Evolutionary conservation across 2,329 filamentous ascomycete genomes (phyloP).

Genomic region (Diatrype stigma): DNA sequence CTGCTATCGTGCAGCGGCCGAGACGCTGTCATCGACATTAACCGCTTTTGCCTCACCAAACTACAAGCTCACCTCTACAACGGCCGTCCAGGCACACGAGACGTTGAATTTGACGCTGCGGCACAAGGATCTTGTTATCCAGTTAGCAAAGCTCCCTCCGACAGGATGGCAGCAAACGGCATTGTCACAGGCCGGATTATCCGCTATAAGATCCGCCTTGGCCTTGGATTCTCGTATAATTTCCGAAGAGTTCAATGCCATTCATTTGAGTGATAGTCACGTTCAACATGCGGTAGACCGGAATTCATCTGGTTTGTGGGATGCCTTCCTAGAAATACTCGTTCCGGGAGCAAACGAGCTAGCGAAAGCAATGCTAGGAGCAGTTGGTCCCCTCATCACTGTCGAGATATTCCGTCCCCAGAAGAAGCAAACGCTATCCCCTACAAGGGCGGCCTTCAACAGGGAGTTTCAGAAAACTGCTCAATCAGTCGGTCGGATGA

Average conservation of each 20-base stretch:
- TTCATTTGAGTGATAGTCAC: constrained; percentile 51
- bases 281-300: constrained; percentile 65
- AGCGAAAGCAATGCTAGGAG: constrained; percentile 69
- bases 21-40: constrained; percentile 53
- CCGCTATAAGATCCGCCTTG: constrained; percentile 63
- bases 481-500: constrained; percentile 63
- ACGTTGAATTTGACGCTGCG: constrained; percentile 62
- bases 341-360: constrained; percentile 64
- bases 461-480: constrained; percentile 55
- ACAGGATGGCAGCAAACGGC: constrained; percentile 46
- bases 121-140: constrained; percentile 57
- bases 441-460: constrained; percentile 69
- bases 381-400: constrained; percentile 65
- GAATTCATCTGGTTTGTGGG: constrained; percentile 74
- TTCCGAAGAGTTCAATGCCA: constrained; percentile 62
- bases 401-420: constrained; percentile 67
- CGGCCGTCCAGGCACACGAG: constrained; percentile 59
- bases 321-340: constrained; percentile 66
- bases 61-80: constrained; percentile 43
- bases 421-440: constrained; percentile 39
- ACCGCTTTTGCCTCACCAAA: constrained; percentile 49
- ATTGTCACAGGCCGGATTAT: constrained; percentile 52
- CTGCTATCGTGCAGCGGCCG: constrained; percentile 62
- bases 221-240: constrained; percentile 69
- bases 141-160: constrained; percentile 45